Evolutionary conservation across 2,329 filamentous ascomycete genomes (phyloP), one percentile per base, ranked within the genome.

Genomic region (Apiospora rasikravindrae): DNA sequence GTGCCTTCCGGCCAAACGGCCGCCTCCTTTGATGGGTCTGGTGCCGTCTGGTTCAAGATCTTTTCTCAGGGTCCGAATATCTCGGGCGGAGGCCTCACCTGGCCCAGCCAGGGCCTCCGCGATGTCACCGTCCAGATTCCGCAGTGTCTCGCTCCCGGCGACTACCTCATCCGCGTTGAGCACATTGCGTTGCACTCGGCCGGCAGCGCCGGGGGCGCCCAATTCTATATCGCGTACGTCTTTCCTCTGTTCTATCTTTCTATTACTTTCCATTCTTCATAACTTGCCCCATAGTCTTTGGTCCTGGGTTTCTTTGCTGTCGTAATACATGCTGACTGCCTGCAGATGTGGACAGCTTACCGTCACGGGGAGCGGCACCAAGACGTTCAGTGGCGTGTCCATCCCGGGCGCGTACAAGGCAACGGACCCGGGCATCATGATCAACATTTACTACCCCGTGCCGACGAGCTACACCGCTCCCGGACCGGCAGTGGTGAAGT

Each of bases 101-200:
- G 84, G 83, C 82, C 84, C 13, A 82, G 81, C 66, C 75, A 82
- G 66, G 82, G 83, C 77, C 82, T 80, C 49, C 77, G 77, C 40
- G 80, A 77, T 37, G 79, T 86, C 71, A 78, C 79, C 69, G 83
- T 86, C 49, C 81, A 78, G 49, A 83, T 87, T 67, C 85, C 85
- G 16, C 75, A 76, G 49, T 86, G 83, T 71, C 82, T 86, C n/a
- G 80, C 82, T 0, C 77, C 84, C n/a, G 85, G 86, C 70, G 84
- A 87, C 73, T 87, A 88, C 75, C 82, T 87, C 37, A 77, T 87
- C 5, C 83, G 86, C 19, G 83, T 84, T 24, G 86, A 88, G 77
- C 85, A 87, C 73, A 84, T 87, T 70, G 85, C 81, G 4, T 81
- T 88, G 13, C 86, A 88, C 77, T 79, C 77, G 68, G 85, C 86